Conservation (phyloP, 179 eudicot genomes). For the Silene vulgaris region DNA sequence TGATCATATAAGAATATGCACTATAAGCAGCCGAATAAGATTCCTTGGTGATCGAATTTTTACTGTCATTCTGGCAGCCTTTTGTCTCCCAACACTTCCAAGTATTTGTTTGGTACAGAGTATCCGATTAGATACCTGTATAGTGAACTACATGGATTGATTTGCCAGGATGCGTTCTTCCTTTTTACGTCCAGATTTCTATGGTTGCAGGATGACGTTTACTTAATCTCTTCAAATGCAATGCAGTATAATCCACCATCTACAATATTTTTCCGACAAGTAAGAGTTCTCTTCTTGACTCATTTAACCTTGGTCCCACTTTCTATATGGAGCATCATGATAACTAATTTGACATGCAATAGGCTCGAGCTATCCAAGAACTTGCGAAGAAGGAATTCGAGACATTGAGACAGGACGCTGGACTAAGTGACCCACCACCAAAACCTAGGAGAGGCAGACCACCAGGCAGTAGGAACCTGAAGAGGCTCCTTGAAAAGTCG, state of each 20-base stretch:
- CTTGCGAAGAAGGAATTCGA: slow-evolving; percentile 50
- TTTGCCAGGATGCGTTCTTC: background rate
- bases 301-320: slow-evolving; percentile 1
- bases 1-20: background rate
- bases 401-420: slow-evolving; percentile 33
- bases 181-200: background rate
- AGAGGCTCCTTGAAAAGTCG: slow-evolving; percentile 44
- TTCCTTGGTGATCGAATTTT: background rate
- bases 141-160: background rate
- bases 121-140: too few relatives aligned
- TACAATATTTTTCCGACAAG: slow-evolving; percentile 79
- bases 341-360: slow-evolving; percentile 3
- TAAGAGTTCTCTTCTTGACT: slow-evolving; percentile 22
- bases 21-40: background rate
- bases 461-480: slow-evolving; percentile 46
- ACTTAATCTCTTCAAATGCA: slow-evolving; percentile 77
- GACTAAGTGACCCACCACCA: slow-evolving; percentile 42
- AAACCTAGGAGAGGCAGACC: slow-evolving; percentile 71
- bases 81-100: background rate
- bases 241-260: slow-evolving; percentile 75
- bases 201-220: slow-evolving; percentile 63
- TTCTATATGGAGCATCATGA: slow-evolving; percentile 7
- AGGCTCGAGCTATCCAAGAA: slow-evolving; percentile 81
- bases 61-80: too few relatives aligned
- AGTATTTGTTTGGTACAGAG: background rate